Base-by-base conservation (phyloP, 257 asterid species). In the Solanum pinnatisectum region DNA sequence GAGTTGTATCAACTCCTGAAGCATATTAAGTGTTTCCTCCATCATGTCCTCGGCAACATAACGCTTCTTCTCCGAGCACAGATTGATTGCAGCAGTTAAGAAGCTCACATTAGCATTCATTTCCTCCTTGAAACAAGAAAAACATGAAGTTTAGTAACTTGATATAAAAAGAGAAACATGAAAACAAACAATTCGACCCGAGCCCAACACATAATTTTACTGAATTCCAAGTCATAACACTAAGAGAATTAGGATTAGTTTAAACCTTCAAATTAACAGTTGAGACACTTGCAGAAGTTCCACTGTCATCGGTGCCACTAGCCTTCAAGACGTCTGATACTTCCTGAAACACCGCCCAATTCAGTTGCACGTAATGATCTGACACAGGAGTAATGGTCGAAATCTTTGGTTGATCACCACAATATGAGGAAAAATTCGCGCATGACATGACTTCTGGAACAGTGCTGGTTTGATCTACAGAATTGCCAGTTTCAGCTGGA, bases 271-370 rank as follows among this genome's bases (percentile, higher is more conserved):
- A 39, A 46, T 84, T 3, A 68, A 71, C 89, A 46, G 42, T 46
- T 0, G 15, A 46, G 40, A 46, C 63, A 46, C 12, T 18, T 46
- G 68, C 68, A 16, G 42, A 27, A 9, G 68, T 2, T 46, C 0
- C 67, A 27, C 16, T 7, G 5, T 15, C 67, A 79, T 16, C 10
- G 4, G 0, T 0, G 16, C 42, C 27, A 16, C 40, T 46, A 81
- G 27, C 46, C 20, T 46, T 81, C 27, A 81, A 4, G 30, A 81
- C 18, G 23, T 81, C 27, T 32, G 89, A 88, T 42, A 86, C 23
- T 76, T 89, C 90, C 71, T 23, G 73, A 63, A 91, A 85, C 81
- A 84, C 82, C 6, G 73, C 88, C 94, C 92, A 93, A 56, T 84
- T 89, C 87, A 90, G 60, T 11, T 2, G 73, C 83, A 30, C 23